Conservation (phyloP, 768 basidiomycete species). For the Suillus ampliporus region DNA sequence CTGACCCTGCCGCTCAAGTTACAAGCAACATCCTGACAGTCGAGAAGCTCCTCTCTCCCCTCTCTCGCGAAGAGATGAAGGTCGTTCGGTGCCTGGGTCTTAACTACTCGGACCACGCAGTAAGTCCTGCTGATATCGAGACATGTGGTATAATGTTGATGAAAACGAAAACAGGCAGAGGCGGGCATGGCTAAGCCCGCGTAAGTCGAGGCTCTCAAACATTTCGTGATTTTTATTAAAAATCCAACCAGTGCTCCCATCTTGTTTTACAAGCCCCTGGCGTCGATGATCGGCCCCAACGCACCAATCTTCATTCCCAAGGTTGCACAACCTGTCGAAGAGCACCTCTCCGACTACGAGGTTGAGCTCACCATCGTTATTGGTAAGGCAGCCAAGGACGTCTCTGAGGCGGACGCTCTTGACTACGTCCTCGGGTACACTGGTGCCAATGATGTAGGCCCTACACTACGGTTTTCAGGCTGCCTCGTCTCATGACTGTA, state of each 20-base stretch:
- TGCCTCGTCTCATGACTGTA: neutral
- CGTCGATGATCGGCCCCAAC: slow-evolving; percentile 71
- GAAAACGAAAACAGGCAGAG: slow-evolving; percentile 54
- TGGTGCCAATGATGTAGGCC: slow-evolving; percentile 73
- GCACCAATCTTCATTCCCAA: slow-evolving; percentile 69
- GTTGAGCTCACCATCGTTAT: slow-evolving; percentile 84
- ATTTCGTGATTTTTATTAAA: neutral
- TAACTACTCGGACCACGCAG: slow-evolving; percentile 88
- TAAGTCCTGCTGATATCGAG: slow-evolving; percentile 30
- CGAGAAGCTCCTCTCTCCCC: slow-evolving; percentile 69
- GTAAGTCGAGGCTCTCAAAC: slow-evolving; percentile 43
- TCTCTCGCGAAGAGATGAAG: slow-evolving; percentile 69
- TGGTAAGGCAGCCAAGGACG: slow-evolving; percentile 80
- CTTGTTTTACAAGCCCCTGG: slow-evolving; percentile 80
- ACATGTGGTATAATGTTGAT: neutral
- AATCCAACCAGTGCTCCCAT: slow-evolving; percentile 60
- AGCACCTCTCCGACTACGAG: slow-evolving; percentile 82
- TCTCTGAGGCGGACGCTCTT: slow-evolving; percentile 79
- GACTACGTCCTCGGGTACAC: slow-evolving; percentile 89
- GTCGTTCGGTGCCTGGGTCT: slow-evolving; percentile 79
- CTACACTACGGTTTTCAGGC: neutral
- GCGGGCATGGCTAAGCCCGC: slow-evolving; percentile 65
- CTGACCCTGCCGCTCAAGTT: slow-evolving; percentile 70
- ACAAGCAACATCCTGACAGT: slow-evolving; percentile 71
- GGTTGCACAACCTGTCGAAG: slow-evolving; percentile 69